Percentiles rank a stretch among this genome's conserved stretches.
Evolutionary conservation across 2,329 filamentous ascomycete genomes (phyloP).

Genomic region (Ceratocystis eucalypticola): DNA sequence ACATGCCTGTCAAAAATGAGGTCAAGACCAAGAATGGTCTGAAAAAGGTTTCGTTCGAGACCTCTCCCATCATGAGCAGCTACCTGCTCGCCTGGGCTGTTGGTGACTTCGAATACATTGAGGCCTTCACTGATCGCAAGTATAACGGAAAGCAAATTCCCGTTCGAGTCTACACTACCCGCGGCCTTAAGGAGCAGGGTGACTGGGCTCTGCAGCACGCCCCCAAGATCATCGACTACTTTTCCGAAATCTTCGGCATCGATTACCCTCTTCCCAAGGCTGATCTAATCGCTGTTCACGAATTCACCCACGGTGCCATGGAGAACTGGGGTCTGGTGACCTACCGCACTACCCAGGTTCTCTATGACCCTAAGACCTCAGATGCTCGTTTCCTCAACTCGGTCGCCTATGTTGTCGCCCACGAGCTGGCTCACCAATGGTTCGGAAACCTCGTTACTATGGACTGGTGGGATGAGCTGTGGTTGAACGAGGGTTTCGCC

Average conservation of each 20-base stretch:
- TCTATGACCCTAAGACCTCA: conserved; percentile 89
- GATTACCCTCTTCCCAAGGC: conserved; percentile 90
- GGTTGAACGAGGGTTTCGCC: conserved; percentile 92
- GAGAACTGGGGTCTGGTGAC: conserved; percentile 96
- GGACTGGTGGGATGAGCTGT: conserved; percentile 92
- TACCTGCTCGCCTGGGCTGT: conserved; percentile 87
- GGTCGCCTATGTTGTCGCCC: conserved; percentile 94
- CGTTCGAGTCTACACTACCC: conserved; percentile 89
- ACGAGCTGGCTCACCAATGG: conserved; percentile 94
- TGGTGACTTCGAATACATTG: conserved; percentile 93
- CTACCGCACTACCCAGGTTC: conserved; percentile 83
- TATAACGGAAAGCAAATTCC: conserved; percentile 87
- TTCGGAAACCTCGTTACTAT: conserved; percentile 92
- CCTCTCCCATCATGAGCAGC: conserved; percentile 80
- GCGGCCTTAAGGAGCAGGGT: conserved; percentile 85
- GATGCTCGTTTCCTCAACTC: conserved; percentile 85
- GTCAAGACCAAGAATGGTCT: conserved; percentile 47
- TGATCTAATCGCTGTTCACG: conserved; percentile 79
- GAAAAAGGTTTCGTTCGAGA: conserved; percentile 66
- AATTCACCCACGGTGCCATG: conserved; percentile 81
- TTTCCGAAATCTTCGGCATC: conserved; percentile 85
- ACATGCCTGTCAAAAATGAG: conserved; percentile 78
- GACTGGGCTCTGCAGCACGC: conserved; percentile 81
- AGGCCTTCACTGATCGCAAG: conserved; percentile 74
- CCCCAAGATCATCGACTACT: conserved; percentile 88